Conservation (phyloP, 2,329 filamentous ascomycete species). For the Penicillium sp. region DNA sequence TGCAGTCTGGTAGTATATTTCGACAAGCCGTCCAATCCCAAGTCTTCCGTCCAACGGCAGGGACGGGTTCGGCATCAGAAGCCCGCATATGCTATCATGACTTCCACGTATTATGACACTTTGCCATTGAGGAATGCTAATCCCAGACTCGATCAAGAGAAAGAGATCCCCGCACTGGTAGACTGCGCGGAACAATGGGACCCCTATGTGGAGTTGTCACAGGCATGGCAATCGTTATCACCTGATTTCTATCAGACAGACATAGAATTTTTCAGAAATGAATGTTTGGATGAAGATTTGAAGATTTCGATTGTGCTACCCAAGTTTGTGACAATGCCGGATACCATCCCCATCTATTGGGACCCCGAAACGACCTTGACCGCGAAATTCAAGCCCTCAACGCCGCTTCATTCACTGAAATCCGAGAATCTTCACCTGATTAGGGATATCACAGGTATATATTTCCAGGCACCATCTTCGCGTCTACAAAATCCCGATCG, state of each 20-base stretch:
- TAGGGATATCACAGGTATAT: constrained; percentile 31
- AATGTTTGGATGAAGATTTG: constrained; percentile 11
- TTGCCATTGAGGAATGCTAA: constrained; percentile 56
- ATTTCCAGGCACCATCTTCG: not conserved
- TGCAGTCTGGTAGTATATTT: constrained; percentile 68
- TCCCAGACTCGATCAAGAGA: constrained; percentile 12
- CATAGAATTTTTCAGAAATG: constrained; percentile 20
- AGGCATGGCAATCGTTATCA: constrained; percentile 26
- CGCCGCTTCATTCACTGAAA: constrained; percentile 7
- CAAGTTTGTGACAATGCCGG: constrained; percentile 11
- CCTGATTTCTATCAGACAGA: constrained; percentile 23
- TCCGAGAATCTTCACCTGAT: constrained; percentile 25
- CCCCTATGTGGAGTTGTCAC: constrained; percentile 30
- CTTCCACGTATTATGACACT: constrained; percentile 38
- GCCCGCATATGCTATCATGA: constrained; percentile 57
- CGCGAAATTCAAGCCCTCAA: constrained; percentile 18
- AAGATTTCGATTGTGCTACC: constrained; percentile 26
- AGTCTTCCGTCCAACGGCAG: constrained; percentile 65
- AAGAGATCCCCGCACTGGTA: constrained; percentile 20
- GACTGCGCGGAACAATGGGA: constrained; percentile 31
- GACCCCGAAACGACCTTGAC: constrained; percentile 23
- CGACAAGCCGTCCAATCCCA: constrained; percentile 61
- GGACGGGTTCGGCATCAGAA: constrained; percentile 61
- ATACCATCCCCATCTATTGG: constrained; percentile 31
- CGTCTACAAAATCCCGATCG: not conserved